Evolutionary conservation across 139 green algal genomes (phyloP).

Genomic region (Mesostigma viride): DNA sequence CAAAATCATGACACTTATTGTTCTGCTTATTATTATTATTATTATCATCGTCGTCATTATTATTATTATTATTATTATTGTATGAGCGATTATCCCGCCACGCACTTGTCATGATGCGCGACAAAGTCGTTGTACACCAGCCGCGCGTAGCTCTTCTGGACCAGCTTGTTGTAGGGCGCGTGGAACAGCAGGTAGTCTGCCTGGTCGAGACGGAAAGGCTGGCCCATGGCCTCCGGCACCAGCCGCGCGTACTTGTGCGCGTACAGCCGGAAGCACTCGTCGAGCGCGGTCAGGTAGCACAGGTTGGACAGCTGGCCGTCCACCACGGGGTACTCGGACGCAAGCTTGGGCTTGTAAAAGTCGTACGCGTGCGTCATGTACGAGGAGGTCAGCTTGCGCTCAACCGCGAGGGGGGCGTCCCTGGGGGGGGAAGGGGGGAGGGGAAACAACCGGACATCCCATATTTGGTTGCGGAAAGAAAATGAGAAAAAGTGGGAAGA

Average conservation of each 20-base stretch:
- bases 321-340: constrained; percentile 51
- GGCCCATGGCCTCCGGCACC: too few relatives aligned
- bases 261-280: constrained; percentile 37
- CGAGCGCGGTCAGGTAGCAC: constrained; percentile 48
- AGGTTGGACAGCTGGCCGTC: constrained; percentile 45
- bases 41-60: too few relatives aligned
- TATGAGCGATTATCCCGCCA: too few relatives aligned
- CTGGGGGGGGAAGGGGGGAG: too few relatives aligned
- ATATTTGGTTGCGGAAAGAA: too few relatives aligned
- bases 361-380: constrained; percentile 57
- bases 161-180: constrained; percentile 64
- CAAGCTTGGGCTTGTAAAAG: constrained; percentile 67
- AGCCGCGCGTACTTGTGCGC: constrained; percentile 22
- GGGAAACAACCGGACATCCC: too few relatives aligned
- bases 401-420: constrained; percentile 57
- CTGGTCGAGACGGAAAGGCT: constrained; percentile 25
- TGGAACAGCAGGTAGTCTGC: constrained; percentile 52
- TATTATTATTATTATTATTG: too few relatives aligned
- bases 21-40: too few relatives aligned
- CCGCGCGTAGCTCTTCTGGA: constrained; percentile 55
- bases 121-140: constrained; percentile 51
- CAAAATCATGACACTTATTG: too few relatives aligned
- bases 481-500: too few relatives aligned
- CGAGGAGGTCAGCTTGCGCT: constrained; percentile 43
- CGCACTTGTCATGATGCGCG: too few relatives aligned